Base-by-base conservation (phyloP, 345 rosid species). In the Trapa incisa region DNA sequence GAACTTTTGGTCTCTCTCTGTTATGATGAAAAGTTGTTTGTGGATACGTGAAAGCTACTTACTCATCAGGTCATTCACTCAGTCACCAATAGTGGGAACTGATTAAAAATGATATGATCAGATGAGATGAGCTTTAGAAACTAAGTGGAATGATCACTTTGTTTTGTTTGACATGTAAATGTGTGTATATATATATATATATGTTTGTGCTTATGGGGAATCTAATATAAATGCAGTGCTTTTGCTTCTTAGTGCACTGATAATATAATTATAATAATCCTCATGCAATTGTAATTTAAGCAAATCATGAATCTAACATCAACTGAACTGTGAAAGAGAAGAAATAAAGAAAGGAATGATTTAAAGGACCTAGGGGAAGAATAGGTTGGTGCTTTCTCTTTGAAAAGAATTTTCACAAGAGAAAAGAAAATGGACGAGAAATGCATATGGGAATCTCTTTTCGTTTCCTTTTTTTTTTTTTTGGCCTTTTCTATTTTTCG, bases 71-170 rank as follows among this genome's bases (percentile, higher is more conserved):
- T 54, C 60, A 22, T 58, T 58, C 63, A 58, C 38, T 58, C 63
- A 58, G 32, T 58, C 63, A 58, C 63, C 35, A 58, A 58, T 32
- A 58, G 63, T 58, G 63, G 63, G 63, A 58, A 58, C 63, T 58
- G 14, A 35, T 2, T 58, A 32, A 32, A 39, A 22, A 22, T 22
- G 29, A 67, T 48, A 57, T 42, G 57, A 50, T 35, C 54, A 67
- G 37, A 67, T 62, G 29, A 22, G 29, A 22, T 22, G 67, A 66
- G 37, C 54, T 39, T 52, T 65, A 48, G 32, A 37, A 63, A 62
- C 65, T 57, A 69, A 71, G 78, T 68, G 76, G 84, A 81, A 81
- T 77, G 76, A 81, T 65, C 77, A 76, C 84, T 80, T 78, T 78
- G 69, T 36, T 48, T 71, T 41, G 53, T 1, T 33, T n/a, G 53